These are phyloP conservation scores for Lenzites betulinus DNA, from an alignment of 768 basidiomycete genomes.

Conservation along the genomic window DNA sequence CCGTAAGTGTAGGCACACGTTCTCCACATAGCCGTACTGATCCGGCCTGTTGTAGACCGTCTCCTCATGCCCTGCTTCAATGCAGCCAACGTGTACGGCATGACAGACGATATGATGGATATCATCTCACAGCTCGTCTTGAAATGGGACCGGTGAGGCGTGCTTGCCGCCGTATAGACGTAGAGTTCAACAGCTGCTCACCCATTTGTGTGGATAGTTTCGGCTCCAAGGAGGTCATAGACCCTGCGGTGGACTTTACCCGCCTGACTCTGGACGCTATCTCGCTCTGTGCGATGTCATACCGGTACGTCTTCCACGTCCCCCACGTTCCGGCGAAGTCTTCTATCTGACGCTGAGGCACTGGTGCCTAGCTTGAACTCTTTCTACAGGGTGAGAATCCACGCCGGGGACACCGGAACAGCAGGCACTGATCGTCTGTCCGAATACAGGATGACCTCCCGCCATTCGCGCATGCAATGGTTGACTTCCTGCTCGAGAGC, in stretches of 20 bases:
- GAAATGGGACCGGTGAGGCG: conserved; percentile 45
- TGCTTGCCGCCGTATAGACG: not conserved
- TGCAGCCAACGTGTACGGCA: conserved; percentile 40
- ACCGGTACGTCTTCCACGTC: conserved; percentile 31
- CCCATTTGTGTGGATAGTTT: conserved; percentile 33
- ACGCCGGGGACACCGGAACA: too few relatives aligned
- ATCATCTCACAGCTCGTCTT: conserved; percentile 44
- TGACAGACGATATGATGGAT: conserved; percentile 52
- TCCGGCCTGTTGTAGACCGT: conserved; percentile 30
- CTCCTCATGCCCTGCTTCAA: conserved; percentile 46
- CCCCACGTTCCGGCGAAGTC: not conserved
- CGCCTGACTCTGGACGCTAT: conserved; percentile 50
- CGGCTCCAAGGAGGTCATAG: conserved; percentile 42
- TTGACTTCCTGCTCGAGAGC: conserved; percentile 43
- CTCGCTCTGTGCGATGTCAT: conserved; percentile 46
- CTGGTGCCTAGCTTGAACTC: conserved; percentile 42
- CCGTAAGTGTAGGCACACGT: conserved; percentile 31
- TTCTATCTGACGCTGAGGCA: not conserved
- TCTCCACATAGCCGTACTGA: not conserved
- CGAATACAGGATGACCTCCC: conserved; percentile 34
- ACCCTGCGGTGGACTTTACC: conserved; percentile 49
- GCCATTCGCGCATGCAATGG: conserved; percentile 46
- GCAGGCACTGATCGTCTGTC: not conserved
- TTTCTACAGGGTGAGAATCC: conserved; percentile 40
- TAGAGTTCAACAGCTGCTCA: not conserved